These are phyloP conservation scores for Senna tora DNA, from an alignment of 306 rosid species.

Conservation along the genomic window DNA sequence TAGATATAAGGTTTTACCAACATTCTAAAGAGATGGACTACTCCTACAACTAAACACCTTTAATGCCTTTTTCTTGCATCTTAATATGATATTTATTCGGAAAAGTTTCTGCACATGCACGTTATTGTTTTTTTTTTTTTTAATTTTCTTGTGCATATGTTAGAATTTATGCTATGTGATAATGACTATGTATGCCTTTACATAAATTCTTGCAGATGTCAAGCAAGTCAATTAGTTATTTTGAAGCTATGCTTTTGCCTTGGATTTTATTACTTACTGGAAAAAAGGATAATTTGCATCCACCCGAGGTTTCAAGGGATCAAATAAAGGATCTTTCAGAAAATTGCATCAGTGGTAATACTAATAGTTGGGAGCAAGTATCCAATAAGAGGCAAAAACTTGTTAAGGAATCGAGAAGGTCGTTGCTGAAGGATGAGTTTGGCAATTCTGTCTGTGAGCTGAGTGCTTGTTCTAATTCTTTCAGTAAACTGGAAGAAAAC, in stretches of 20 bases:
- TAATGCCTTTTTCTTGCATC: neutral
- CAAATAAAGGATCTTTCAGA: slow-evolving; percentile 44
- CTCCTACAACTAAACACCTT: neutral
- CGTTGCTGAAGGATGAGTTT: slow-evolving; percentile 41
- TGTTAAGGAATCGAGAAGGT: slow-evolving; percentile 41
- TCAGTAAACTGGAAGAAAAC: slow-evolving; percentile 40
- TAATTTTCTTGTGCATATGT: neutral
- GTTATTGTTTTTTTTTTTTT: neutral
- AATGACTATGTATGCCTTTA: slow-evolving; percentile 23
- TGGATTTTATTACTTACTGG: slow-evolving; percentile 61
- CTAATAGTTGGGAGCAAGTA: slow-evolving; percentile 35
- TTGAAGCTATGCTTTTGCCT: slow-evolving; percentile 72
- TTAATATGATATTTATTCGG: slow-evolving; percentile 7
- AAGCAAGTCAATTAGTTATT: slow-evolving; percentile 56
- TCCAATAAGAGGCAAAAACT: slow-evolving; percentile 61
- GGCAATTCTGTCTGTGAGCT: slow-evolving; percentile 42
- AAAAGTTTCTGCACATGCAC: slow-evolving; percentile 4
- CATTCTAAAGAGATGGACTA: neutral
- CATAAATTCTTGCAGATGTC: slow-evolving; percentile 50
- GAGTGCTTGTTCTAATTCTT: slow-evolving; percentile 51
- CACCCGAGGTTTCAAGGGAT: slow-evolving; percentile 45
- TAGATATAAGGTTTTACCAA: neutral
- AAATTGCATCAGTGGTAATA: slow-evolving; percentile 34
- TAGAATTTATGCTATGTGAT: slow-evolving; percentile 21
- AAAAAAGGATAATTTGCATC: slow-evolving; percentile 33